phyloP scores from a whole-genome alignment of 129 eudicot species.

The Pittosporum tobira region DNA sequence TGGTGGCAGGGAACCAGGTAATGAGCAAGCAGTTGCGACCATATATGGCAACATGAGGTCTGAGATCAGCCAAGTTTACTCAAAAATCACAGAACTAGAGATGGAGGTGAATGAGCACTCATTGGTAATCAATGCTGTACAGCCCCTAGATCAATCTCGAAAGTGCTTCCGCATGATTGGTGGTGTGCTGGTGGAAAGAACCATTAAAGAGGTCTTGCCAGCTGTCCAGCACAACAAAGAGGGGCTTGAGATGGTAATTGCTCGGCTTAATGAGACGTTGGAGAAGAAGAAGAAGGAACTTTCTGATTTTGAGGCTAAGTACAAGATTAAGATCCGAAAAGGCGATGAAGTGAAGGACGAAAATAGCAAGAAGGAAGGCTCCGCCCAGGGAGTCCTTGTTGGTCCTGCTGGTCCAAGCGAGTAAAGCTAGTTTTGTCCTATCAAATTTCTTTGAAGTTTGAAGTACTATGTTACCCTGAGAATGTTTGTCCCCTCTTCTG shows the following conservation, averaged over 20 bases:
- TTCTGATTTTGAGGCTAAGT: slow-evolving; percentile 74
- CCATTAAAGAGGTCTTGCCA: slow-evolving; percentile 87
- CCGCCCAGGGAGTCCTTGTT: slow-evolving; percentile 92
- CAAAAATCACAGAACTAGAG: slow-evolving; percentile 90
- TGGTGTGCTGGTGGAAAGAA: slow-evolving; percentile 96
- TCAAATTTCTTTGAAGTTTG: slow-evolving; percentile 4
- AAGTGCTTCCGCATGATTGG: slow-evolving; percentile 94
- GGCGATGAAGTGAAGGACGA: slow-evolving; percentile 71
- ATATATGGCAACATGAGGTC: slow-evolving; percentile 55
- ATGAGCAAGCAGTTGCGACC: slow-evolving; percentile 91
- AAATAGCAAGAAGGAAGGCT: slow-evolving; percentile 71
- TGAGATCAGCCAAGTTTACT: slow-evolving; percentile 78
- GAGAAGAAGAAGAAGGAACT: slow-evolving; percentile 83
- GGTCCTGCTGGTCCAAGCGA: slow-evolving; percentile 68
- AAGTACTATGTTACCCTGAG: not conserved
- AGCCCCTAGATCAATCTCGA: slow-evolving; percentile 75
- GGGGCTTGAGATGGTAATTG: slow-evolving; percentile 78
- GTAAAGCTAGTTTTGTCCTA: slow-evolving; percentile 17
- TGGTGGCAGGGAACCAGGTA: slow-evolving; percentile 53
- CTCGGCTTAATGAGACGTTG: slow-evolving; percentile 68
- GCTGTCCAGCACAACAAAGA: slow-evolving; percentile 87
- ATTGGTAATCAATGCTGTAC: slow-evolving; percentile 75
- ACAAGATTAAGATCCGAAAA: slow-evolving; percentile 70
- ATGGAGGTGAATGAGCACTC: slow-evolving; percentile 94
- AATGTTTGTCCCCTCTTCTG: not conserved